Percentiles rank a stretch among this genome's conserved stretches.
phyloP scores from a whole-genome alignment of 1,284 basidiomycete genomes.

The Puccinia coronata region DNA sequence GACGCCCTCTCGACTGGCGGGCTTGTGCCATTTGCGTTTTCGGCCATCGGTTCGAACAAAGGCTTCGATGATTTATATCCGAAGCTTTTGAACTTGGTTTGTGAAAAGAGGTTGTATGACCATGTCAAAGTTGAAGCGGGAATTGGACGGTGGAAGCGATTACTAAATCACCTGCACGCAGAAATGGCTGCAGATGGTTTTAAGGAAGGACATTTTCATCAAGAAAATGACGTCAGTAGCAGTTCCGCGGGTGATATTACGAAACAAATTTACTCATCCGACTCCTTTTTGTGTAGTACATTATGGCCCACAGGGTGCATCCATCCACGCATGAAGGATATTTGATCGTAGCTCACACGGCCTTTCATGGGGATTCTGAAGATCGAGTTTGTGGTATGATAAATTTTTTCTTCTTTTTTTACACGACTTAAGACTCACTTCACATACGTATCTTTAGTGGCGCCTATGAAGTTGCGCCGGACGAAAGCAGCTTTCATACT shows the following conservation, averaged over 20 bases:
- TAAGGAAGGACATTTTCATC: slow-evolving; percentile 88
- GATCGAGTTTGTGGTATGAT: slow-evolving; percentile 73
- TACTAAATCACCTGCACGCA: slow-evolving; percentile 80
- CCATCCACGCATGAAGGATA: slow-evolving; percentile 88
- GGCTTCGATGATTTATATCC: slow-evolving; percentile 97
- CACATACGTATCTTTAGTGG: slow-evolving; percentile 64
- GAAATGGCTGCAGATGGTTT: slow-evolving; percentile 83
- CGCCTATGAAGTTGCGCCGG: slow-evolving; percentile 76
- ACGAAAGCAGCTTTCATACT: slow-evolving; percentile 76
- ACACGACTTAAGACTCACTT: neutral
- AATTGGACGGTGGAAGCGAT: slow-evolving; percentile 76
- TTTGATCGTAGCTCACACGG: slow-evolving; percentile 82
- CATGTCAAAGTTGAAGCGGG: slow-evolving; percentile 59
- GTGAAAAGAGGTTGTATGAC: slow-evolving; percentile 77
- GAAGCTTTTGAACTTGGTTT: slow-evolving; percentile 80
- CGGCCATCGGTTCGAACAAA: slow-evolving; percentile 85
- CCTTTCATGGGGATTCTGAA: slow-evolving; percentile 75
- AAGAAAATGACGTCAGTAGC: slow-evolving; percentile 80
- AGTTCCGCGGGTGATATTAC: neutral
- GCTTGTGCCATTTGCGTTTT: slow-evolving; percentile 79
- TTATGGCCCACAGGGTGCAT: slow-evolving; percentile 83
- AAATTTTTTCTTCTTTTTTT: neutral
- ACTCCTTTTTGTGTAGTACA: slow-evolving; percentile 67
- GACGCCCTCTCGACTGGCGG: slow-evolving; percentile 89
- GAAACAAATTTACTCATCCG: neutral